These are phyloP conservation scores for Trichaptum fuscoviolaceum DNA, from an alignment of 768 basidiomycete species.

Conservation along the genomic window DNA sequence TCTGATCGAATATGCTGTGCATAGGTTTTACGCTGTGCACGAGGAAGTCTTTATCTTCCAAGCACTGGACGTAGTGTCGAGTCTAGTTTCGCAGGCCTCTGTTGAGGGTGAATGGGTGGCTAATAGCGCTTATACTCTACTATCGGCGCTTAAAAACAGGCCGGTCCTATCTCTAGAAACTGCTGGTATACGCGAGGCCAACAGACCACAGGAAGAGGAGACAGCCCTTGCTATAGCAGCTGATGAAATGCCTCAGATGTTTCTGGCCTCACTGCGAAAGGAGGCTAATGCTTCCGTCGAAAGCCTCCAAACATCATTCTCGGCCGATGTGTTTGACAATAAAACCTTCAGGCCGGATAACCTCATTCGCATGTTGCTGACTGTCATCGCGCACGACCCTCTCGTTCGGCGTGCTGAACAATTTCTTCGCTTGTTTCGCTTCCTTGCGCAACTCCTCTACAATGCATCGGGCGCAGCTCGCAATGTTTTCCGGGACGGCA, in stretches of 20 bases:
- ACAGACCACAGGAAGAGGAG: slow-evolving; percentile 62
- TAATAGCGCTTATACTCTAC: slow-evolving; percentile 49
- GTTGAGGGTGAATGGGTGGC: slow-evolving; percentile 49
- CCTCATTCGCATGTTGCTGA: slow-evolving; percentile 66
- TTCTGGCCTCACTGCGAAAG: slow-evolving; percentile 50
- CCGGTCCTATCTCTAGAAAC: slow-evolving; percentile 43
- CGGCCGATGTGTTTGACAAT: slow-evolving; percentile 58
- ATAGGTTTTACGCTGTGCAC: slow-evolving; percentile 71
- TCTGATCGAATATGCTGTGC: slow-evolving; percentile 67
- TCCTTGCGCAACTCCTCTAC: slow-evolving; percentile 52
- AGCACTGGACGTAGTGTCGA: slow-evolving; percentile 56
- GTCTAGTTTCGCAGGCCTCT: slow-evolving; percentile 44
- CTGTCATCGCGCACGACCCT: slow-evolving; percentile 74
- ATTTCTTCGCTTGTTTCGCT: slow-evolving; percentile 59
- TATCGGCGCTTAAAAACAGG: slow-evolving; percentile 50
- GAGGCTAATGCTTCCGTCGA: slow-evolving; percentile 25
- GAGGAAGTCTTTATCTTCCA: slow-evolving; percentile 72
- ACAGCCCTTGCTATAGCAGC: slow-evolving; percentile 63
- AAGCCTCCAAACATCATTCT: slow-evolving; percentile 34
- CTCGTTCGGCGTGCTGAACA: slow-evolving; percentile 61
- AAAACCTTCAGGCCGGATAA: slow-evolving; percentile 55
- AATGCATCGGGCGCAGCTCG: slow-evolving; percentile 48
- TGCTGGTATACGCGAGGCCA: slow-evolving; percentile 62
- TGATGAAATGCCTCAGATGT: slow-evolving; percentile 69
- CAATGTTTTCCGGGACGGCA: slow-evolving; percentile 57